A percentile compares a stretch with the other conserved stretches of the same genome.
Conservation (phyloP, 139 green algal genomes). For the Chlamydomonas urium region DNA sequence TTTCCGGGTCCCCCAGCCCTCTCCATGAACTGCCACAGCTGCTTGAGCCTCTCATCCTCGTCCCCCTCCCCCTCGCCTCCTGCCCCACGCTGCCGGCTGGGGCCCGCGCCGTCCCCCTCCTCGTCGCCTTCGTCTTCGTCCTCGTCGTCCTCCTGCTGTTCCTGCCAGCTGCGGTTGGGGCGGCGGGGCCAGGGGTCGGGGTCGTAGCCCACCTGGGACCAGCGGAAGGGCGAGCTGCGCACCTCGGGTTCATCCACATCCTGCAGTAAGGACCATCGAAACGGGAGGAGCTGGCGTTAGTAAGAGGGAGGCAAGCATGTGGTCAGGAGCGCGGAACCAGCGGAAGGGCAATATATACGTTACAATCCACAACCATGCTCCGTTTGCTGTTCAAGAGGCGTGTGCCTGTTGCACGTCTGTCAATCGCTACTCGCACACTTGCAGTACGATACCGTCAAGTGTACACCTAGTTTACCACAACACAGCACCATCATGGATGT, state of each 20-base stretch:
- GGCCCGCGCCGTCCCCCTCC: background rate
- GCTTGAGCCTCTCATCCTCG: background rate
- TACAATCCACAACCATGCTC: background rate
- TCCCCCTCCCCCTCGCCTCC: background rate
- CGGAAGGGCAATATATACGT: background rate
- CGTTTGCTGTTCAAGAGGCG: background rate
- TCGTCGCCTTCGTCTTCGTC: background rate
- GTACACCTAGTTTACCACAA: too few species aligned
- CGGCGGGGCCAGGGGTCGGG: background rate
- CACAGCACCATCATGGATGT: background rate
- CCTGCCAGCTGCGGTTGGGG: background rate
- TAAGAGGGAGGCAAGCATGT: too few species aligned
- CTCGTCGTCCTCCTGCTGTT: background rate
- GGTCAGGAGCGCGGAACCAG: background rate
- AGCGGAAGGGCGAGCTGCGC: constrained; percentile 8
- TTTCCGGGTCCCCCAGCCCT: background rate
- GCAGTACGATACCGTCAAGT: too few species aligned
- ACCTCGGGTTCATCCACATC: background rate
- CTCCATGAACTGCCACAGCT: background rate
- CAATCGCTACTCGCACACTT: too few species aligned
- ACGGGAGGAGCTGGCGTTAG: too few species aligned
- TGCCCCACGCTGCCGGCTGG: too few species aligned
- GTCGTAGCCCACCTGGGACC: constrained; percentile 10
- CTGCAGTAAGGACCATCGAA: too few species aligned
- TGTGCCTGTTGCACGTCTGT: too few species aligned